Evolutionary conservation across 139 green algal genomes (phyloP).

Genomic region (Ettlia oleoabundans): DNA sequence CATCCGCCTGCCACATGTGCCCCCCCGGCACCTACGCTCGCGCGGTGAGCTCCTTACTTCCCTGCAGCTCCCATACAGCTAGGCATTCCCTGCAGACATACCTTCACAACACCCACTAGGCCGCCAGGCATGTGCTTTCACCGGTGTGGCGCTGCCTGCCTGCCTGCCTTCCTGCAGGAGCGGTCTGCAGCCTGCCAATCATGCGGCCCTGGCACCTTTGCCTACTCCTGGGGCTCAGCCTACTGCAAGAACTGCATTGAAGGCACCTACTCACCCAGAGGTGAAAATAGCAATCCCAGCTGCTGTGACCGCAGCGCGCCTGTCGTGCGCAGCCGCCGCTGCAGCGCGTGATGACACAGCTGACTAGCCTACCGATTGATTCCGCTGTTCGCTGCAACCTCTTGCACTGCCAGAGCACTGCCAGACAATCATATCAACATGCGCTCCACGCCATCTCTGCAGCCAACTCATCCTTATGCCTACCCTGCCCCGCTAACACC

Average conservation of each 20-base stretch:
- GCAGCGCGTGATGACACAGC: neutral
- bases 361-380: neutral
- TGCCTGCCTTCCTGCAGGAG: neutral
- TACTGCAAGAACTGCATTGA: constrained; percentile 64
- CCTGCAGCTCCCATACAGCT: too few relatives aligned
- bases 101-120: neutral
- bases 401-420: neutral
- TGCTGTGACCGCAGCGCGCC: too few relatives aligned
- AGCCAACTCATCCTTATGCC: constrained; percentile 43
- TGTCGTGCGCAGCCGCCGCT: neutral
- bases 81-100: neutral
- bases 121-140: neutral
- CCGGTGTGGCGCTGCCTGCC: neutral
- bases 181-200: constrained; percentile 36
- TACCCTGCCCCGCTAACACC: constrained; percentile 50
- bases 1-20: constrained; percentile 54
- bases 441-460: neutral
- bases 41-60: neutral
- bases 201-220: constrained; percentile 54
- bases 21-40: constrained; percentile 44
- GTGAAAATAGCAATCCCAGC: constrained; percentile 10
- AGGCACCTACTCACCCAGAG: constrained; percentile 43
- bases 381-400: neutral
- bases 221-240: constrained; percentile 55
- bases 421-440: neutral